Conservation (phyloP, 2,329 filamentous ascomycete species). For the Talaromyces sp. region DNA sequence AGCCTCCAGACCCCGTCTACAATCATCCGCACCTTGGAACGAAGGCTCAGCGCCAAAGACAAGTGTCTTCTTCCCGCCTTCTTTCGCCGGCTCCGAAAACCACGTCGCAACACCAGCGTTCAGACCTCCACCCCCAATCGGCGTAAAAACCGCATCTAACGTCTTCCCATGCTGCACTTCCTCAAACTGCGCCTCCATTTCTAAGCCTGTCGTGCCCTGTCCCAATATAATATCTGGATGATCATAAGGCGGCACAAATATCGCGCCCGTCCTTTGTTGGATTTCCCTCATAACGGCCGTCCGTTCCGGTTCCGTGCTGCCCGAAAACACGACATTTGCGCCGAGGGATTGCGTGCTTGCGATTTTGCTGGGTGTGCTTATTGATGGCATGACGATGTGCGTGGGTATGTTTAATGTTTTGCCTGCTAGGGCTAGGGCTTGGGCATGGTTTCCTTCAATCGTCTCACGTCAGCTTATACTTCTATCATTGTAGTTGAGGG, state of each 20-base stretch:
- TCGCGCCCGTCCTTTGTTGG: conserved; percentile 68
- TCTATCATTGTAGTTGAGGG: not conserved
- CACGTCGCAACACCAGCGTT: conserved; percentile 78
- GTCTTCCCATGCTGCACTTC: conserved; percentile 38
- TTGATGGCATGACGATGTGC: conserved; percentile 89
- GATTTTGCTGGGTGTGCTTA: conserved; percentile 82
- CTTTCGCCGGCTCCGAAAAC: conserved; percentile 48
- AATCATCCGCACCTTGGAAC: conserved; percentile 82
- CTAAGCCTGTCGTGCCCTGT: conserved; percentile 84
- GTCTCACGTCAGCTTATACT: not conserved
- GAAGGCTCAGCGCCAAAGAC: conserved; percentile 88
- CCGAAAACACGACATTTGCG: conserved; percentile 75
- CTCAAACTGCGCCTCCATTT: conserved; percentile 72
- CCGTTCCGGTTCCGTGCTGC: conserved; percentile 75
- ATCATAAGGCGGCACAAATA: conserved; percentile 85
- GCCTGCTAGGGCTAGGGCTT: conserved; percentile 85
- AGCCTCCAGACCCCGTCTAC: conserved; percentile 64
- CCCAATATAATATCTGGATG: conserved; percentile 89
- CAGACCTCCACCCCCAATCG: conserved; percentile 85
- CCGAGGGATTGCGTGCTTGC: conserved; percentile 77
- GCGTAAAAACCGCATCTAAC: conserved; percentile 73
- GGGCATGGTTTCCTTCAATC: conserved; percentile 79
- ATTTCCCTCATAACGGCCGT: conserved; percentile 73
- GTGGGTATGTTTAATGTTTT: conserved; percentile 70
- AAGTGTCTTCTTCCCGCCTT: conserved; percentile 57